Evolutionary conservation across 2,329 filamentous ascomycete genomes (phyloP).

Genomic region (Apiospora hydei): DNA sequence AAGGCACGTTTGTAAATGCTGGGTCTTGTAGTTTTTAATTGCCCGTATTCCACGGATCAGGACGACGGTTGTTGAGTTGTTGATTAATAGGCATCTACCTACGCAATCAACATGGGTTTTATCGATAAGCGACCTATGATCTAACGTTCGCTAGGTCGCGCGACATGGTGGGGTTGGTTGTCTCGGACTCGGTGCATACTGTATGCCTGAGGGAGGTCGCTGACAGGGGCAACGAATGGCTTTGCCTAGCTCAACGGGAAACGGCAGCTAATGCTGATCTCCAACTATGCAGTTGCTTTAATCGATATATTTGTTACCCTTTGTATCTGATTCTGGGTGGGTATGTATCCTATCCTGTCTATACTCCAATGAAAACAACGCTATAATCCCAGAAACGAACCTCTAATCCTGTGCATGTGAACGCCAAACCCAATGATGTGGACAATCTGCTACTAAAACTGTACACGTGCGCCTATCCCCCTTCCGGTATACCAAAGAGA

Average conservation of each 20-base stretch:
- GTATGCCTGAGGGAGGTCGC: too few relatives aligned
- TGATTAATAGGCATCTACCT: background rate
- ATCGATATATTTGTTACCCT: background rate
- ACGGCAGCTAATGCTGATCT: background rate
- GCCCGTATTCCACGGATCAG: background rate
- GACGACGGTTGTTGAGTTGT: background rate
- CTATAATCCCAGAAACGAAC: background rate
- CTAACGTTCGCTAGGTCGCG: background rate
- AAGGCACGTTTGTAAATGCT: background rate
- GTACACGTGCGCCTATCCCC: constrained; percentile 73
- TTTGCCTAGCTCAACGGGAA: background rate
- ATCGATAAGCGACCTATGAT: constrained; percentile 14
- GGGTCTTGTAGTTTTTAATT: background rate
- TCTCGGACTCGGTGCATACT: background rate
- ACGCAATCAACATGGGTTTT: background rate
- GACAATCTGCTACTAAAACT: constrained; percentile 46
- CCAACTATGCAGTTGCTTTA: background rate
- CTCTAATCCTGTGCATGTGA: background rate
- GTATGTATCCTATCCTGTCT: background rate
- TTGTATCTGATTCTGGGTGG: background rate
- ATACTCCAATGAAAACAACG: background rate
- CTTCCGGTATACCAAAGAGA: constrained; percentile 73
- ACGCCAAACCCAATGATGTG: constrained; percentile 4
- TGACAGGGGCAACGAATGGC: background rate
- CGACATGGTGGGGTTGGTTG: background rate